phyloP scores from a whole-genome alignment of 2,329 filamentous ascomycete genomes.

The Ceratocystis cacaofunesta region DNA sequence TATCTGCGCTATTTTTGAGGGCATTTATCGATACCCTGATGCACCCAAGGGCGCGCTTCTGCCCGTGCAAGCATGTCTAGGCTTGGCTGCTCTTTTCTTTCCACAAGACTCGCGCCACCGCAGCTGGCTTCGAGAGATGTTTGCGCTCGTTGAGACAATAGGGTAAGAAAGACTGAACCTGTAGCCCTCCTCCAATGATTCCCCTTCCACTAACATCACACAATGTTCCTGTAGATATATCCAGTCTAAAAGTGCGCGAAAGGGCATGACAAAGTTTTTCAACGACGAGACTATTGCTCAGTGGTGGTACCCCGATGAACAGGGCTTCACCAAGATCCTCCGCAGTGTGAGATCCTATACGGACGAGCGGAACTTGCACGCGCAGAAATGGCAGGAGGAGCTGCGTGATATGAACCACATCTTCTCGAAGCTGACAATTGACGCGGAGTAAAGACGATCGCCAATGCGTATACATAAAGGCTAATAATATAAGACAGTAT shows the following conservation, averaged over 20 bases:
- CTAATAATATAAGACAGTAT: neutral
- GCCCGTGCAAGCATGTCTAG: slow-evolving; percentile 59
- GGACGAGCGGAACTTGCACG: slow-evolving; percentile 54
- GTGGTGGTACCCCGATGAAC: slow-evolving; percentile 84
- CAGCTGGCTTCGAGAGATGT: slow-evolving; percentile 66
- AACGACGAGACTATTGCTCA: slow-evolving; percentile 52
- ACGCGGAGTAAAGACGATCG: neutral
- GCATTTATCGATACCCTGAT: slow-evolving; percentile 55
- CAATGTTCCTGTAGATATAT: slow-evolving; percentile 49
- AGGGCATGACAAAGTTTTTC: slow-evolving; percentile 63
- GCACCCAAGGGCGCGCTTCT: slow-evolving; percentile 57
- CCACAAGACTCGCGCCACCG: slow-evolving; percentile 57
- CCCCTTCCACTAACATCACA: slow-evolving; percentile 9
- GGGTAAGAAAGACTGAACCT: slow-evolving; percentile 41
- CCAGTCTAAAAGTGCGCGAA: slow-evolving; percentile 58
- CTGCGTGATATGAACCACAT: slow-evolving; percentile 61
- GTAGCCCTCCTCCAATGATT: neutral
- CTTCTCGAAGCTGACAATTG: slow-evolving; percentile 38
- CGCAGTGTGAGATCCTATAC: slow-evolving; percentile 68
- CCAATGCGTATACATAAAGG: neutral
- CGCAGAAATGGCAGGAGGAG: slow-evolving; percentile 45
- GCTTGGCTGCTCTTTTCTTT: slow-evolving; percentile 65
- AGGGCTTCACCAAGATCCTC: slow-evolving; percentile 58
- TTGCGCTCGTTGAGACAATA: slow-evolving; percentile 60
- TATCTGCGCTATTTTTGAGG: slow-evolving; percentile 66